phyloP scores from a whole-genome alignment of 2,329 filamentous ascomycete species.

The Pestalotiopsis sp. region DNA sequence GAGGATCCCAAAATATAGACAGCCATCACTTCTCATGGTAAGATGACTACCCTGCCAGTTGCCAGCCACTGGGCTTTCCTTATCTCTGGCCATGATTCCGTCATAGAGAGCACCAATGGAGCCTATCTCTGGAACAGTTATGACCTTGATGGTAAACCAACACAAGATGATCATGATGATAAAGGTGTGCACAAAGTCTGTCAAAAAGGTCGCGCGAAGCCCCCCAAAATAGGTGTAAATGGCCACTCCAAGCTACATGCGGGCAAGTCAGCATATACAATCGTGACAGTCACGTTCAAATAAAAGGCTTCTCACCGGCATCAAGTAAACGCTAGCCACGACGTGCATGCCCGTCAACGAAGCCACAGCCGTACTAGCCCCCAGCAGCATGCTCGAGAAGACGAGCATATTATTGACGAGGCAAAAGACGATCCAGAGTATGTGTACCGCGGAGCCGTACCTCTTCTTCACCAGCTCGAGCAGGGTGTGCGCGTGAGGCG shows the following conservation, averaged over 20 bases:
- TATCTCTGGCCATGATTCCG: slow-evolving; percentile 47
- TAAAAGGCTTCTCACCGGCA: slow-evolving; percentile 1
- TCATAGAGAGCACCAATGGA: slow-evolving; percentile 53
- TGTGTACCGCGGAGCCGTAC: neutral
- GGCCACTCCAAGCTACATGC: slow-evolving; percentile 27
- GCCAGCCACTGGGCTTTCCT: slow-evolving; percentile 48
- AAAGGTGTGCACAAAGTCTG: slow-evolving; percentile 58
- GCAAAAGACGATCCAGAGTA: slow-evolving; percentile 1
- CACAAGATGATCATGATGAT: slow-evolving; percentile 56
- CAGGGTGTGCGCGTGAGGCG: neutral
- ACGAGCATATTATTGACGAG: slow-evolving; percentile 1
- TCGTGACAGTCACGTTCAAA: too few relatives aligned
- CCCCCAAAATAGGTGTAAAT: slow-evolving; percentile 43
- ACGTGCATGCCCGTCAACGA: slow-evolving; percentile 1
- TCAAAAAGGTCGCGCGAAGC: slow-evolving; percentile 46
- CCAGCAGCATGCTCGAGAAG: slow-evolving; percentile 6
- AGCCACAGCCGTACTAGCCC: neutral
- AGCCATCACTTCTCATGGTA: slow-evolving; percentile 48
- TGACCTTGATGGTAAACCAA: slow-evolving; percentile 50
- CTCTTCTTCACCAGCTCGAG: slow-evolving; percentile 1
- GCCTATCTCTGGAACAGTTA: slow-evolving; percentile 48
- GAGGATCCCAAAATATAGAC: neutral
- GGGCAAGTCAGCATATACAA: neutral
- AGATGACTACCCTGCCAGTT: slow-evolving; percentile 58
- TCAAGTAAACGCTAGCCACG: neutral